Percentiles rank a stretch among this genome's conserved stretches.
phyloP scores from a whole-genome alignment of 106 monocot species.

The Posidonia australis region DNA sequence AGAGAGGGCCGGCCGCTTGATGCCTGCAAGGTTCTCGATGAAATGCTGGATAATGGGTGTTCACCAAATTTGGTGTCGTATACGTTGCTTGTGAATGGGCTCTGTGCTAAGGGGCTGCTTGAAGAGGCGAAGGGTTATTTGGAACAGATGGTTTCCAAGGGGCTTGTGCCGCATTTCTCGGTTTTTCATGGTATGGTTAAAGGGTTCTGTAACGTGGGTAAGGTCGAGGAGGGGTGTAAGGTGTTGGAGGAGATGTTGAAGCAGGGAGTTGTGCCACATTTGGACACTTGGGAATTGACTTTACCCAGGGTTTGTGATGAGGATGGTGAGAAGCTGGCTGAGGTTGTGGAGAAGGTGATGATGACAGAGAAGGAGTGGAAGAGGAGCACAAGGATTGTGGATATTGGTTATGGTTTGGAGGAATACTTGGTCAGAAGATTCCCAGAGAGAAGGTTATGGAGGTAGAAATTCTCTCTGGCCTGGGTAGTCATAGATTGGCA shows the following conservation, averaged over 20 bases:
- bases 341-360: slow-evolving; percentile 6
- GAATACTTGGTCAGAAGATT: slow-evolving; percentile 4
- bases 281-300: slow-evolving; percentile 52
- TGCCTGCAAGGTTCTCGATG: slow-evolving; percentile 77
- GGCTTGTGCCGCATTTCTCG: slow-evolving; percentile 72
- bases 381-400: slow-evolving; percentile 12
- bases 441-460: background rate
- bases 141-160: slow-evolving; percentile 47
- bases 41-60: slow-evolving; percentile 50
- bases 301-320: slow-evolving; percentile 23
- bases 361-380: slow-evolving; percentile 13
- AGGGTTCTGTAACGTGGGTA: slow-evolving; percentile 66
- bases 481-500: background rate
- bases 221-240: slow-evolving; percentile 33
- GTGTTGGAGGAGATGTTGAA: slow-evolving; percentile 53
- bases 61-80: slow-evolving; percentile 54
- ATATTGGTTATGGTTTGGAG: slow-evolving; percentile 6
- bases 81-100: slow-evolving; percentile 47
- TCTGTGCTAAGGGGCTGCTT: slow-evolving; percentile 40
- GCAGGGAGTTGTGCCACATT: slow-evolving; percentile 53
- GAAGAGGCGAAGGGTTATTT: slow-evolving; percentile 55
- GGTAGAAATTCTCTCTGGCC: background rate
- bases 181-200: slow-evolving; percentile 57
- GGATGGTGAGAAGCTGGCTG: slow-evolving; percentile 17
- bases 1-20: slow-evolving; percentile 54